These are phyloP conservation scores for Cetraspora pellucida DNA, from an alignment of 192 early-diverging fungal species.

Conservation along the genomic window DNA sequence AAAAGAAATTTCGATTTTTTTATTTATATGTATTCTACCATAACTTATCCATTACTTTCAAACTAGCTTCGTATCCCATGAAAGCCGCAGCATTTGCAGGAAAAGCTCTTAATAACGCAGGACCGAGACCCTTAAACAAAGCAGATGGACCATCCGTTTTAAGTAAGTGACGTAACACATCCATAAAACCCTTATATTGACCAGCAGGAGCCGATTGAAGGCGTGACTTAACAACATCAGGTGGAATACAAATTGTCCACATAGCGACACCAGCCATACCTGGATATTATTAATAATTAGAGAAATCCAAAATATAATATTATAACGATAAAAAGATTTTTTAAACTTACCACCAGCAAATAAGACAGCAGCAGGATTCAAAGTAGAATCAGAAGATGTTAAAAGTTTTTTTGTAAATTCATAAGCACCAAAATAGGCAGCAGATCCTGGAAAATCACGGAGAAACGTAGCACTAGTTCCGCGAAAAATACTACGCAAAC, in stretches of 20 bases:
- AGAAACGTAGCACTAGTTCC: conserved; percentile 93
- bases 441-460: conserved; percentile 91
- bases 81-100: conserved; percentile 82
- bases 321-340: neutral
- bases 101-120: conserved; percentile 88
- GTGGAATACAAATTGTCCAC: conserved; percentile 94
- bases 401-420: conserved; percentile 79
- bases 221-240: conserved; percentile 90
- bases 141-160: conserved; percentile 71
- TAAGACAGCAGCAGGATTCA: conserved; percentile 81
- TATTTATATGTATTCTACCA: conserved; percentile 40
- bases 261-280: conserved; percentile 96
- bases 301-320: neutral
- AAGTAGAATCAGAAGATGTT: conserved; percentile 65
- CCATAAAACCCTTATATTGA: conserved; percentile 74
- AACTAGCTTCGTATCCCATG: conserved; percentile 61
- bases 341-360: conserved; percentile 81
- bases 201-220: conserved; percentile 87
- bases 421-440: conserved; percentile 95
- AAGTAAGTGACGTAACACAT: conserved; percentile 64
- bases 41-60: conserved; percentile 52
- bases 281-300: conserved; percentile 27
- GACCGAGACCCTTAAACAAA: conserved; percentile 85
- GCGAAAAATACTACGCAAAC: conserved; percentile 84
- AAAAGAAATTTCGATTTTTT: neutral